Evolutionary conservation across 1,284 basidiomycete species (phyloP).

Genomic region (Cutaneotrichosporon sp.): DNA sequence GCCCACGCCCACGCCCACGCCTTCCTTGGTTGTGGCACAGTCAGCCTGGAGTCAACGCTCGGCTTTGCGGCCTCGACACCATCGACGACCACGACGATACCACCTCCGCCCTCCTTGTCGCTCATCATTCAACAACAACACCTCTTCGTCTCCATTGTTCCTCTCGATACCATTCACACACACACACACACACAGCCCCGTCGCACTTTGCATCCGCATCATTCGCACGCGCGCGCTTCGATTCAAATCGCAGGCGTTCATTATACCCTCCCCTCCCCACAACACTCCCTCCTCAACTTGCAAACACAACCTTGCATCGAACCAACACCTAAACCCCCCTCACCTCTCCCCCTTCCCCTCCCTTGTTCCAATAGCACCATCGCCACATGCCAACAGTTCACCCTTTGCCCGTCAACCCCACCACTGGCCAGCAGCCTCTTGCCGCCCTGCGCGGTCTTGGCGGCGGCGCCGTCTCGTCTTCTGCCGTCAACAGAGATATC

Average conservation of each 20-base stretch:
- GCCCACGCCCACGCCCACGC: too few species aligned
- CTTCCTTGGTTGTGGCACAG: too few species aligned
- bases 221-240: neutral
- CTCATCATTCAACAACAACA: neutral
- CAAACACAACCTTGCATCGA: neutral
- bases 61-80: too few species aligned
- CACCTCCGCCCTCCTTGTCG: neutral
- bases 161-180: neutral
- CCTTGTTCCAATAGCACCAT: neutral
- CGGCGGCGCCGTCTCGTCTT: conserved; percentile 23
- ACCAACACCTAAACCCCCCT: neutral
- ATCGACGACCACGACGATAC: neutral
- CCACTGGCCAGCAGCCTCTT: conserved; percentile 41
- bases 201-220: neutral
- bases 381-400: conserved; percentile 29
- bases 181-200: neutral
- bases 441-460: conserved; percentile 21
- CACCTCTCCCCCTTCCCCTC: conserved; percentile 1
- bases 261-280: neutral
- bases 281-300: neutral
- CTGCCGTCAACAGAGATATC: conserved; percentile 44
- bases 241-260: neutral
- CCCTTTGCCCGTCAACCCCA: conserved; percentile 44
- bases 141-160: neutral
- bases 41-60: neutral